A percentile compares a stretch with the other conserved stretches of the same genome.
phyloP scores from a whole-genome alignment of 441 rosid species.

The Arabidopsis hybrid region DNA sequence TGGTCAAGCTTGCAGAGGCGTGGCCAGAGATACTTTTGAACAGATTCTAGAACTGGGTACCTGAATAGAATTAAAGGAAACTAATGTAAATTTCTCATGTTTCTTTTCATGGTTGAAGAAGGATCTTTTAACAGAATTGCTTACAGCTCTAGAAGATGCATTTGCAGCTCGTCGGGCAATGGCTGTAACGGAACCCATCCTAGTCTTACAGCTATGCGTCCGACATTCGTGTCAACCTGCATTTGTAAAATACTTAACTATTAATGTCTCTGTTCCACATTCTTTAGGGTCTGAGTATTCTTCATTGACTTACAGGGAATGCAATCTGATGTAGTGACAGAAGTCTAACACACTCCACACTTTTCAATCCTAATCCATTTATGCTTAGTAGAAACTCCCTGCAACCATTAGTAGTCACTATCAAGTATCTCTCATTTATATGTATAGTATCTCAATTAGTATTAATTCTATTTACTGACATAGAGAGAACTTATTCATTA shows the following conservation, averaged over 20 bases:
- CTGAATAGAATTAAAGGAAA: conserved; percentile 36
- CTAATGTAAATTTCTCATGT: conserved; percentile 19
- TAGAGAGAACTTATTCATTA: no score
- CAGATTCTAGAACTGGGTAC: conserved; percentile 65
- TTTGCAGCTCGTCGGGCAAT: conserved; percentile 69
- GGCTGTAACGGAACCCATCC: conserved; percentile 83
- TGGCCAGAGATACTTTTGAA: conserved; percentile 72
- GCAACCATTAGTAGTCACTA: conserved; percentile 33
- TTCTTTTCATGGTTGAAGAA: conserved; percentile 13
- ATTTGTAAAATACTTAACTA: conserved; percentile 12
- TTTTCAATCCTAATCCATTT: conserved; percentile 67
- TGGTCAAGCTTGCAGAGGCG: conserved; percentile 74
- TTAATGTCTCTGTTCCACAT: conserved; percentile 25
- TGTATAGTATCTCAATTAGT: no score
- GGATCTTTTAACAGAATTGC: conserved; percentile 23
- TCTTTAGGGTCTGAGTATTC: neutral
- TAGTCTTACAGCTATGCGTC: conserved; percentile 72
- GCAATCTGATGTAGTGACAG: conserved; percentile 70
- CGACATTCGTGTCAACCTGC: conserved; percentile 77
- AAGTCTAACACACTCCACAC: conserved; percentile 79
- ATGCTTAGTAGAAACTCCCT: conserved; percentile 70
- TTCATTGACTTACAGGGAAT: conserved; percentile 61
- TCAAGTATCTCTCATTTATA: no score
- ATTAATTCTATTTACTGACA: no score
- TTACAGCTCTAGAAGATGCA: conserved; percentile 71